phyloP scores from a whole-genome alignment of 331 rosid species.

The Malus hybrid region DNA sequence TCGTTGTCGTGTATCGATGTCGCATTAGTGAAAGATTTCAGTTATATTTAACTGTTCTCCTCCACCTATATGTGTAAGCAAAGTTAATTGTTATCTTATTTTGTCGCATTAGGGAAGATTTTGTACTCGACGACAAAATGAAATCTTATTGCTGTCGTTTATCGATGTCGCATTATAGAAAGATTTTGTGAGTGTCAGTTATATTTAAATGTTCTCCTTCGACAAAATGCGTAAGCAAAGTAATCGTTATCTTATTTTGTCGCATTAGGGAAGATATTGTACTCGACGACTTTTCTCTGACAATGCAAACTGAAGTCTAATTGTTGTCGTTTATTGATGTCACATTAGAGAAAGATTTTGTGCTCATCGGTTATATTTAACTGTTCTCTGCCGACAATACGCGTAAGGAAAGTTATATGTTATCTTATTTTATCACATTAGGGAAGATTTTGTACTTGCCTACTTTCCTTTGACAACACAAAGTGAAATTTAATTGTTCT shows the following conservation, averaged over 20 bases:
- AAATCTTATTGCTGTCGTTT: neutral
- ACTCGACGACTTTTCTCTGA: neutral
- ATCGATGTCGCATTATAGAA: no score
- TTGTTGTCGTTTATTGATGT: neutral
- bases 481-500: no score
- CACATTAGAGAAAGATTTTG: neutral
- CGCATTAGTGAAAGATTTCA: no score
- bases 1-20: no score
- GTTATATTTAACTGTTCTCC: no score
- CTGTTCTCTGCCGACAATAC: no score
- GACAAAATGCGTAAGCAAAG: neutral
- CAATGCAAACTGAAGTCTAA: neutral
- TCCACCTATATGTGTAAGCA: no score
- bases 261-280: neutral
- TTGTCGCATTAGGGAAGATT: no score
- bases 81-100: no score
- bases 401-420: no score
- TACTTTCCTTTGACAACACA: neutral
- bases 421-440: neutral
- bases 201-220: neutral
- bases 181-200: neutral
- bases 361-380: neutral
- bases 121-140: no score
- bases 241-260: no score
- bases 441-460: neutral